Evolutionary conservation across 2,329 filamentous ascomycete species (phyloP).

Genomic region (Aureobasidium sp.): DNA sequence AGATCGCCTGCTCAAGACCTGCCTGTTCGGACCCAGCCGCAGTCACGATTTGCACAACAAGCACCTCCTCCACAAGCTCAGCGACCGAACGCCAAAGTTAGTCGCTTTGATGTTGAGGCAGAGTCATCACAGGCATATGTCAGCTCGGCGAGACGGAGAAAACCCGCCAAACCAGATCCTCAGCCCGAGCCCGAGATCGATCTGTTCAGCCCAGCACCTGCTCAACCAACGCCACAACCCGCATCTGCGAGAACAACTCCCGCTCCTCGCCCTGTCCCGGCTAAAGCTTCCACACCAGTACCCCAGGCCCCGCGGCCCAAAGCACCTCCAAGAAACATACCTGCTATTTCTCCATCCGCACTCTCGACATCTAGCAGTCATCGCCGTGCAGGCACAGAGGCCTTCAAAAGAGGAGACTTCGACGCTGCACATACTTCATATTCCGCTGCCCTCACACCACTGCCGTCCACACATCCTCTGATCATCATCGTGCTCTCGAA

Average conservation of each 20-base stretch:
- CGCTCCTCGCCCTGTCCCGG: neutral
- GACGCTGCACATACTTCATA: conserved; percentile 79
- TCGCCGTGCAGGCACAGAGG: conserved; percentile 71
- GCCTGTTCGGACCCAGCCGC: conserved; percentile 32
- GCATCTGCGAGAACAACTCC: conserved; percentile 9
- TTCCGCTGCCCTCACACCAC: conserved; percentile 62
- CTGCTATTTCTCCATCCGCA: conserved; percentile 59
- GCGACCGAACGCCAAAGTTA: conserved; percentile 53
- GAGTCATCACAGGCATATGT: conserved; percentile 78
- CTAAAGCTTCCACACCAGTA: conserved; percentile 23
- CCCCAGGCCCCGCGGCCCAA: conserved; percentile 34
- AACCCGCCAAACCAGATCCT: conserved; percentile 41
- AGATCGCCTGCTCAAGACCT: conserved; percentile 27
- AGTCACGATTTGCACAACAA: conserved; percentile 34
- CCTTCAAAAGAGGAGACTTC: conserved; percentile 93
- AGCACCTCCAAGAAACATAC: conserved; percentile 52
- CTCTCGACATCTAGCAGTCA: conserved; percentile 71
- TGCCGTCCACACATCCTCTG: conserved; percentile 75
- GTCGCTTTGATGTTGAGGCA: conserved; percentile 67
- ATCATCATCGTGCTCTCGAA: conserved; percentile 87
- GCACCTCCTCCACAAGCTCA: conserved; percentile 27
- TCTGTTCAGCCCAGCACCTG: conserved; percentile 27
- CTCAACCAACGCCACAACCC: neutral
- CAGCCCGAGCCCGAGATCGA: conserved; percentile 28
- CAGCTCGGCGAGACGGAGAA: conserved; percentile 76